These are phyloP conservation scores for Phytopythium boreale DNA, from an alignment of 352 stramenopile genomes.

Conservation along the genomic window DNA sequence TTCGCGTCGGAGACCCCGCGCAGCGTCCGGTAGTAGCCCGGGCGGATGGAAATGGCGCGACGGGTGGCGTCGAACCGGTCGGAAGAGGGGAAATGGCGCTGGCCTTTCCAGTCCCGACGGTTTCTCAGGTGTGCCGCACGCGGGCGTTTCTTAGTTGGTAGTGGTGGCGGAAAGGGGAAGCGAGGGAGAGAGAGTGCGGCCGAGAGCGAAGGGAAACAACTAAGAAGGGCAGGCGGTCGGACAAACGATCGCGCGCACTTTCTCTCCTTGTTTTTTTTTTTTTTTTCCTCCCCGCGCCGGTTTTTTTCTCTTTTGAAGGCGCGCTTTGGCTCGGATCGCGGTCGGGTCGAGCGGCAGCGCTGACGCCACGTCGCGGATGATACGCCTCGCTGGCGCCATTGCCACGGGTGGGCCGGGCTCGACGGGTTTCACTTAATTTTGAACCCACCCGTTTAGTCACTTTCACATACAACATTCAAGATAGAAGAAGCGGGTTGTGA, in stretches of 20 bases:
- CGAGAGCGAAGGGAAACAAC: no score
- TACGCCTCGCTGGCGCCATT: slow-evolving; percentile 12
- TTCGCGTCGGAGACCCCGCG: not conserved
- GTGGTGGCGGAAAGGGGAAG: no score
- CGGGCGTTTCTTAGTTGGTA: slow-evolving; percentile 1
- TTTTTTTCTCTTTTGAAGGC: no score
- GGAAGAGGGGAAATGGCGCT: not conserved
- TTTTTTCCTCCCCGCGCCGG: no score
- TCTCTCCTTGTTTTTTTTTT: no score
- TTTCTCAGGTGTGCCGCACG: slow-evolving; percentile 1
- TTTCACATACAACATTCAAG: not conserved
- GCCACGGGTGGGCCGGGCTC: not conserved
- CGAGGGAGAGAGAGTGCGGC: no score
- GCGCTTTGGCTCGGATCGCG: not conserved
- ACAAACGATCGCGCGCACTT: no score
- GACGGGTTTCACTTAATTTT: not conserved
- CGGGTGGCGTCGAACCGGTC: not conserved
- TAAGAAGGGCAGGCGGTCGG: no score
- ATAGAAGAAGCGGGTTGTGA: not conserved
- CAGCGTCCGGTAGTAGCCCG: not conserved
- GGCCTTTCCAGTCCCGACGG: slow-evolving; percentile 1
- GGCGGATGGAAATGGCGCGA: slow-evolving; percentile 2
- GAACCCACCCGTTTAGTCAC: not conserved
- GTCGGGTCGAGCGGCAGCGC: not conserved
- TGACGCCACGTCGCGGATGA: slow-evolving; percentile 14